Evolutionary conservation across 306 rosid species (phyloP).

Genomic region (Pyrus pyrifolia): DNA sequence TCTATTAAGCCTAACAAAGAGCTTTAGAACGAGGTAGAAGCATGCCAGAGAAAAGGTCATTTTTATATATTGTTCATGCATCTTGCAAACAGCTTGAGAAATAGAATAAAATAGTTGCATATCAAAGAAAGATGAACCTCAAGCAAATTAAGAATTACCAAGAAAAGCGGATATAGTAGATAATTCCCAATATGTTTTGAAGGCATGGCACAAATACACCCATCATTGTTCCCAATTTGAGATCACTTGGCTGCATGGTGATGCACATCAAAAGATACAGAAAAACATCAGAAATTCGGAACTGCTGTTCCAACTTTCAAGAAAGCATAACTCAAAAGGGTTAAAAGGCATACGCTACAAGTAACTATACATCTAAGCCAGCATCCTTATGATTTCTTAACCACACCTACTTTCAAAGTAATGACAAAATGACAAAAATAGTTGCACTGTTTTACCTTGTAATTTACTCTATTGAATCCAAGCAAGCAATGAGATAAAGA

Average conservation of each 20-base stretch:
- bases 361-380: not conserved
- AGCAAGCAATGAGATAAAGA: not conserved
- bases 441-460: not conserved
- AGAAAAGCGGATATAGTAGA: conserved; percentile 93
- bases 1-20: not conserved
- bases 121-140: not conserved
- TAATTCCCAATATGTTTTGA: conserved; percentile 96
- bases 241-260: conserved; percentile 53
- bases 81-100: not conserved
- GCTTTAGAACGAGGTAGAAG: not conserved
- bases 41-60: not conserved
- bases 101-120: not conserved
- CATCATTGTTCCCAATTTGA: conserved; percentile 87
- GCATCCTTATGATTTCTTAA: not conserved
- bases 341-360: not conserved
- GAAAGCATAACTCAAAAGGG: not conserved
- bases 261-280: conserved; percentile 17
- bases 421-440: not conserved
- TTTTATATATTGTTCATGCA: not conserved
- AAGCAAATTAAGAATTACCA: conserved; percentile 56
- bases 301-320: not conserved
- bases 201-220: conserved; percentile 96
- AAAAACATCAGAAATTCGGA: conserved; percentile 8
- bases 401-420: not conserved
- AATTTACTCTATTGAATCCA: not conserved